Conservation (phyloP, 1,139 yeast genomes). For the Candida neerlandica region DNA sequence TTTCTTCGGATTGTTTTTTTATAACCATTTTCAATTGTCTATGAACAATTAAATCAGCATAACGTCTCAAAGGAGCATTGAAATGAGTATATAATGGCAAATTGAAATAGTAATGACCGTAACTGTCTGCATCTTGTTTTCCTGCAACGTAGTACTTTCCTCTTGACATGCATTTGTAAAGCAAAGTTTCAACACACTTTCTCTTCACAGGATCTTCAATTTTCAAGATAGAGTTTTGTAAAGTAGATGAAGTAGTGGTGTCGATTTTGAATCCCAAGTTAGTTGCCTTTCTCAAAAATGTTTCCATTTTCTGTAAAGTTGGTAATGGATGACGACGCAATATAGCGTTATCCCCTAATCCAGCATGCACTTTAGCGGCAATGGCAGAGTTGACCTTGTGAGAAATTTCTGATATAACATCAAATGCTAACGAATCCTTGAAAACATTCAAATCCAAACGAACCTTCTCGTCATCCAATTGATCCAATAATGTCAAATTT, state of each 20-base stretch:
- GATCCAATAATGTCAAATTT: slow-evolving; percentile 69
- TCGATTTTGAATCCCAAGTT: slow-evolving; percentile 72
- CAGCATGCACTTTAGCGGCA: slow-evolving; percentile 78
- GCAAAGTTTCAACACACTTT: slow-evolving; percentile 74
- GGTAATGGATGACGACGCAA: slow-evolving; percentile 90
- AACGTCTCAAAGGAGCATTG: slow-evolving; percentile 89
- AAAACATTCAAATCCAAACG: slow-evolving; percentile 73
- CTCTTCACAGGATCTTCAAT: slow-evolving; percentile 68
- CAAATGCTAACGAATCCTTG: slow-evolving; percentile 58
- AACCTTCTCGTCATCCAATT: slow-evolving; percentile 83
- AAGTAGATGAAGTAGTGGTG: slow-evolving; percentile 70
- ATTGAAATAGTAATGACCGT: slow-evolving; percentile 78
- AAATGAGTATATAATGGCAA: slow-evolving; percentile 90
- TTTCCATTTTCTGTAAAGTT: slow-evolving; percentile 76
- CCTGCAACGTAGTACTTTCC: slow-evolving; percentile 91
- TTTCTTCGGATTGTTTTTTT: slow-evolving; percentile 26
- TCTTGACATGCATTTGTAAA: slow-evolving; percentile 80
- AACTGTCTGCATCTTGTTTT: slow-evolving; percentile 76
- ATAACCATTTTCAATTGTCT: slow-evolving; percentile 80
- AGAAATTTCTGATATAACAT: slow-evolving; percentile 72
- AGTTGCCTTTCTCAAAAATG: slow-evolving; percentile 70
- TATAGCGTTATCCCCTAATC: slow-evolving; percentile 77
- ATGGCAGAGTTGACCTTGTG: slow-evolving; percentile 84
- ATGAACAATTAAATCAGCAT: slow-evolving; percentile 90
- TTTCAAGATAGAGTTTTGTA: slow-evolving; percentile 69